A percentile compares a stretch with the other conserved stretches of the same genome.
These are phyloP conservation scores for Aspergillus alliaceus DNA, from an alignment of 2,329 filamentous ascomycete genomes.

Conservation along the genomic window DNA sequence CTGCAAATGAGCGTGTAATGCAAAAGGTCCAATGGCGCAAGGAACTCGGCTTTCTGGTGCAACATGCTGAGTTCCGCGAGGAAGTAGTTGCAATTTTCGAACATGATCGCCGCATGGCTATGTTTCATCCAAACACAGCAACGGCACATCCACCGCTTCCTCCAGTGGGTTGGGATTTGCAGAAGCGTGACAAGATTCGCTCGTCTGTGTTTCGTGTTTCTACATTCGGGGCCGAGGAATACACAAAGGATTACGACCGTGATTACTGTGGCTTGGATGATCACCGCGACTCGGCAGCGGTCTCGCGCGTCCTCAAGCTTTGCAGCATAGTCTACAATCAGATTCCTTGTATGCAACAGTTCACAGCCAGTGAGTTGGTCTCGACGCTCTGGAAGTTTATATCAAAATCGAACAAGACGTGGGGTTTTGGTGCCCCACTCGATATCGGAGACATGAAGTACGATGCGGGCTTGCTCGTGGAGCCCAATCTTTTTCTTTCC, in stretches of 20 bases:
- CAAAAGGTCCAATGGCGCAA: constrained; percentile 48
- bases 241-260: constrained; percentile 30
- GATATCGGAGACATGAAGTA: constrained; percentile 7
- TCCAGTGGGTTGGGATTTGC: constrained; percentile 13
- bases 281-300: constrained; percentile 2
- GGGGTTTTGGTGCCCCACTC: constrained; percentile 2
- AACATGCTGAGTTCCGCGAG: constrained; percentile 46
- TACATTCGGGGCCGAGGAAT: constrained; percentile 42
- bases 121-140: constrained; percentile 30
- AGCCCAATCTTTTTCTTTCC: constrained; percentile 13
- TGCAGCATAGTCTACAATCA: constrained; percentile 16
- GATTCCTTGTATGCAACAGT: constrained; percentile 1
- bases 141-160: constrained; percentile 1
- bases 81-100: constrained; percentile 38
- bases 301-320: constrained; percentile 10
- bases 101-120: constrained; percentile 26
- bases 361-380: background rate
- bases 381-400: constrained; percentile 9
- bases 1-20: constrained; percentile 40
- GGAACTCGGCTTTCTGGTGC: constrained; percentile 43
- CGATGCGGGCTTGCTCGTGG: constrained; percentile 15
- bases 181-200: constrained; percentile 30
- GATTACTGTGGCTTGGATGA: constrained; percentile 35
- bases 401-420: background rate
- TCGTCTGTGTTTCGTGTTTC: constrained; percentile 32